Conservation (phyloP, 73 alveolate species). For the Paramecium caudatum region DNA sequence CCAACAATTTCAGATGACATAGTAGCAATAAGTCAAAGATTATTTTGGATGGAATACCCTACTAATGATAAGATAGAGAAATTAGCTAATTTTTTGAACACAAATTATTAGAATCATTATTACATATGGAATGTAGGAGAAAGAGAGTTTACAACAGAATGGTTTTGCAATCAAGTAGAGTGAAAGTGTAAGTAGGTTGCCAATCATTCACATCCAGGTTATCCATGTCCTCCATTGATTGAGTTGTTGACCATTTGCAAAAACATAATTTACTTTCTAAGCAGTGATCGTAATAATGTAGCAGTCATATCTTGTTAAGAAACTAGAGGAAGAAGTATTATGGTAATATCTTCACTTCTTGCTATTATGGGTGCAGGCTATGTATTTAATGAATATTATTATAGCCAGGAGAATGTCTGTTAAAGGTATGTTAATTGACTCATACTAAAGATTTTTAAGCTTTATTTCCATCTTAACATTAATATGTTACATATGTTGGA, state of each 20-base stretch:
- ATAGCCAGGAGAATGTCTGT: conserved; percentile 70
- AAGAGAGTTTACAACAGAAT: conserved; percentile 60
- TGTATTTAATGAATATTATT: neutral
- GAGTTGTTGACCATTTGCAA: conserved; percentile 44
- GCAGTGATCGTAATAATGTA: conserved; percentile 36
- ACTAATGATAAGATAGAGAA: conserved; percentile 35
- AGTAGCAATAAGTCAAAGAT: conserved; percentile 43
- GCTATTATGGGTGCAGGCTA: conserved; percentile 62
- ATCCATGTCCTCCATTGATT: conserved; percentile 67
- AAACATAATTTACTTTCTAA: conserved; percentile 19
- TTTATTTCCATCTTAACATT: conserved; percentile 56
- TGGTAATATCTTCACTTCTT: conserved; percentile 7
- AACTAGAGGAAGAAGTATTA: conserved; percentile 63
- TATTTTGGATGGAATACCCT: conserved; percentile 68
- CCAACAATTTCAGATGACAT: conserved; percentile 27
- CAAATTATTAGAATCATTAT: conserved; percentile 33
- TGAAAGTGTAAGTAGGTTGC: conserved; percentile 57
- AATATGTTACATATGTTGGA: conserved; percentile 47
- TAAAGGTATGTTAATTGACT: conserved; percentile 31
- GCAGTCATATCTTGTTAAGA: conserved; percentile 62
- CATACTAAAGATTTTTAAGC: conserved; percentile 55
- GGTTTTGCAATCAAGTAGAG: conserved; percentile 64
- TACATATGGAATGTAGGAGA: conserved; percentile 71
- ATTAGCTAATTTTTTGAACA: conserved; percentile 40
- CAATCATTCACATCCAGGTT: conserved; percentile 70